Evolutionary conservation across 257 asterid genomes (phyloP), one percentile per base, ranked within the genome.

Genomic region (Nicotiana otophora): DNA sequence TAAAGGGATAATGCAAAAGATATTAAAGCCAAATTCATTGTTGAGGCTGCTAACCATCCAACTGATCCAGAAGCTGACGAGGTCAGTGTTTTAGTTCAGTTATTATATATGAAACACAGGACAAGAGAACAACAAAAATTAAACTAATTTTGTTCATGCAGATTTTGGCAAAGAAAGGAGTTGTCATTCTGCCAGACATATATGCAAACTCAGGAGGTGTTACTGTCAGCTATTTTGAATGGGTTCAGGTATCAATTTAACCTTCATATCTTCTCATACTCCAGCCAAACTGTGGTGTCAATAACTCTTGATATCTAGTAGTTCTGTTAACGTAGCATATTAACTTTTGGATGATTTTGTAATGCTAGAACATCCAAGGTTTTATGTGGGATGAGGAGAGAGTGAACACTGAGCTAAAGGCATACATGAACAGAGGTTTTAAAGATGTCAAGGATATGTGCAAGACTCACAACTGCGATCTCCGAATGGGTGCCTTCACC

Each of bases 331-430:
- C 33, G 4, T 31, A n/a, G 55, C 34, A n/a, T 20, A 42, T 74
- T 36, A 26, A 48, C 62, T 23, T 12, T 42, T 46, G 4, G 39
- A 72, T 72, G 3, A 46, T 23, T 19, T 16, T 74, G 79, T 48
- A 74, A 74, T 74, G 80, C 62, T 74, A 74, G 97, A 95, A 94
- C 92, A 95, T 95, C 23, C 99, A 95, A 82, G 99, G 99, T 20
- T 95, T 95, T 88, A 94, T 94, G 97, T 95, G 99, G 99, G 97
- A 94, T 10, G 99, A 94, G 87, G 91, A 89, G 34, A 95, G 92
- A 36, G 99, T 95, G 88, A 95, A 95, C 39, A 80, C 84, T 0
- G 98, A 95, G 89, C 91, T 95, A 30, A 92, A 92, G 86, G 91
- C 86, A 3, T 95, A 95, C 88, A 95, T 95, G 98, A 93, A 87